Percentiles rank a stretch among this genome's conserved stretches.
Conservation (phyloP, 768 basidiomycete species). For the Kwoniella heveanensis region DNA sequence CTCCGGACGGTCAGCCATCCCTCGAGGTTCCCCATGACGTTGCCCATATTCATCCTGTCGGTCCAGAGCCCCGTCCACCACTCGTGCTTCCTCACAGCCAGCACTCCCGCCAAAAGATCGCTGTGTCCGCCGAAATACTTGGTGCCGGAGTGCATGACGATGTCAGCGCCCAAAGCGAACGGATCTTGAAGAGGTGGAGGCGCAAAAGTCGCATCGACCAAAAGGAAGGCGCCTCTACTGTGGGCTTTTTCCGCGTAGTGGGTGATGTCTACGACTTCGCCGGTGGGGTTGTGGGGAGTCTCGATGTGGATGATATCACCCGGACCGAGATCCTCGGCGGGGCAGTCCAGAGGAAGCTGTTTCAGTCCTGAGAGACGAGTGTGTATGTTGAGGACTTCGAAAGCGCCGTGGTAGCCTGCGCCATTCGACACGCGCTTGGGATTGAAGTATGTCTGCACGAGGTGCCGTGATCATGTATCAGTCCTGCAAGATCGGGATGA, state of each 20-base stretch:
- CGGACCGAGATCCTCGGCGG: neutral
- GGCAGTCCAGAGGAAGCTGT: neutral
- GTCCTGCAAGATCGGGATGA: neutral
- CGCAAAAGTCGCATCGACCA: neutral
- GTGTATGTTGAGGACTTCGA: neutral
- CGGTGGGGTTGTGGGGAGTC: neutral
- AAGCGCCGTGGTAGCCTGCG: neutral
- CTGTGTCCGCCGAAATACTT: neutral
- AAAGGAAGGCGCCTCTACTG: neutral
- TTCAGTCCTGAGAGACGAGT: neutral
- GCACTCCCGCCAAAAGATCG: neutral
- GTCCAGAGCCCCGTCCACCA: neutral
- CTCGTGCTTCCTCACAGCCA: neutral
- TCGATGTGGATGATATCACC: neutral
- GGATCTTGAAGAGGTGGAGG: neutral
- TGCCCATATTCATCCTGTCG: slow-evolving; percentile 1
- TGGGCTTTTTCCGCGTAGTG: neutral
- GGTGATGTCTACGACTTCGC: neutral
- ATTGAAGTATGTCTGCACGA: neutral
- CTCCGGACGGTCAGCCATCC: neutral
- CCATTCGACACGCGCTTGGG: neutral
- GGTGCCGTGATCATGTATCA: too few species aligned
- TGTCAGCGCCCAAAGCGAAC: neutral
- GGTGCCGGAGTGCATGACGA: slow-evolving; percentile 1
- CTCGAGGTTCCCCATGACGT: neutral